phyloP scores from a whole-genome alignment of 2,329 filamentous ascomycete species.

The Corinectria fuckeliana region DNA sequence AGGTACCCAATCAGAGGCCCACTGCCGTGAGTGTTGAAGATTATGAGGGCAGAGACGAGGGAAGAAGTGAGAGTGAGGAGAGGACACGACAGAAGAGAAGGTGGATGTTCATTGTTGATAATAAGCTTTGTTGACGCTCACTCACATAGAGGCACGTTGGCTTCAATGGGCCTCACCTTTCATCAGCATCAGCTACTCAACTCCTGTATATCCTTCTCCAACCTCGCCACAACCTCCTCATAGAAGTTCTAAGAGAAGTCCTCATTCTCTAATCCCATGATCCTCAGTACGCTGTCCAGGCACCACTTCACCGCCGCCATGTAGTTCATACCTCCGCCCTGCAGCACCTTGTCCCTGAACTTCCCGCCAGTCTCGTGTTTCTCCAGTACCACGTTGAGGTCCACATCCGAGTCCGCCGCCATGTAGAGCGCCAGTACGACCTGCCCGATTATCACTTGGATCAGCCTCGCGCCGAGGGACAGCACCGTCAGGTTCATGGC shows the following conservation, averaged over 20 bases:
- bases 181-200: no score
- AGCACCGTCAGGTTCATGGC: background rate
- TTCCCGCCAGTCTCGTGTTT: background rate
- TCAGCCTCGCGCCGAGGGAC: background rate
- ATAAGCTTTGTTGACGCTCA: no score
- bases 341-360: background rate
- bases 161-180: no score
- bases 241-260: constrained; percentile 2
- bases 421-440: background rate
- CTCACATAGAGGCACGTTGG: no score
- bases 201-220: no score
- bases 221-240: constrained; percentile 1
- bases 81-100: no score
- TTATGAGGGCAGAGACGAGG: no score
- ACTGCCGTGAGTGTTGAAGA: no score
- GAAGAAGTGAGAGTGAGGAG: no score
- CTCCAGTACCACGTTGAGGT: background rate
- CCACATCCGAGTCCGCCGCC: background rate
- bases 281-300: background rate
- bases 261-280: background rate
- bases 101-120: no score
- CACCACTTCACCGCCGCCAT: background rate
- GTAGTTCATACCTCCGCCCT: constrained; percentile 1
- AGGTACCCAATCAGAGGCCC: no score
- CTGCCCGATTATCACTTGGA: constrained; percentile 3